Evolutionary conservation across 75 land plant species (phyloP), one percentile per base, ranked within the genome.

Genomic region (Adiantum capillusveneris): DNA sequence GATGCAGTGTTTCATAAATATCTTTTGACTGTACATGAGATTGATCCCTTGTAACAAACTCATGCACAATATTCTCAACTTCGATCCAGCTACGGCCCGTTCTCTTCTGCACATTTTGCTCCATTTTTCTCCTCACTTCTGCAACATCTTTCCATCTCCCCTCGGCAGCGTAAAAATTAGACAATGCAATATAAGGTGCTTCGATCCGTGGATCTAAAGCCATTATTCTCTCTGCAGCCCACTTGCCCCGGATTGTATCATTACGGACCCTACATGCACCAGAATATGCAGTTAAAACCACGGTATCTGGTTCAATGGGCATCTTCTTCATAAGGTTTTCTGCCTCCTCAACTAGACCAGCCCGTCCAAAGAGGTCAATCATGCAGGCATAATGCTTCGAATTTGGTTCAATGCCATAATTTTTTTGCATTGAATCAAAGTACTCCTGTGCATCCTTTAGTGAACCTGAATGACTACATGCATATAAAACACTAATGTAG

Each of bases 381-480:
- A 88, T 48, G 31, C 75, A 65, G n/a, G 81, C 77, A 67, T 84
- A 85, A 62, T 88, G 93, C 64, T 85, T 75, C 36, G 58, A 48
- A 0, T 64, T 76, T 18, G 84, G 80, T 27, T 67, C 71, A 26
- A 87, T 63, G 16, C 74, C 75, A 60, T 64, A 60, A 0, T 63
- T 31, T 11, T 44, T 59, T 26, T 0, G 52, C 92, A 87, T 84
- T 18, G 75, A 19, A 30, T 62, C 59, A 52, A 87, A 84, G 53
- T 76, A 79, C 43, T 29, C 16, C 26, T 63, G 37, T 0, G 88
- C 92, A n/a, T 81, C 60, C 6, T 81, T 67, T 30, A 87, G 78
- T 12, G 77, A 60, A 36, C 92, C 92, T 0, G 80, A 62, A 54
- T 87, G 92, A 59, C 92, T 81, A 58, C 92, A 84, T 30, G 82